These are phyloP conservation scores for Rubia peregrina DNA, from an alignment of 305 asterid species.

Conservation along the genomic window DNA sequence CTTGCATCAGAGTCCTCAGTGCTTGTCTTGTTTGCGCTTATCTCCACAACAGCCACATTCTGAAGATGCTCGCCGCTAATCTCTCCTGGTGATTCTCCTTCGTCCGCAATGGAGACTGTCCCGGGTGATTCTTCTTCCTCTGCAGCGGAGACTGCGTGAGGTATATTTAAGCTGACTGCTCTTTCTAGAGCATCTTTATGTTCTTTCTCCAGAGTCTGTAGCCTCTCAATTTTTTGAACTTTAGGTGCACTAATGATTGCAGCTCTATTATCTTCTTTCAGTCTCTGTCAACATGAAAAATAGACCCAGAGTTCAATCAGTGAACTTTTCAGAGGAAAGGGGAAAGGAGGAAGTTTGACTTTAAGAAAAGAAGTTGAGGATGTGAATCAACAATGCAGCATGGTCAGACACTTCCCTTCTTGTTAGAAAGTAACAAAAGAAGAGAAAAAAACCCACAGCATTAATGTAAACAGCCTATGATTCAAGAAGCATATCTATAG, in stretches of 20 bases:
- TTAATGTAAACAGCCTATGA: neutral
- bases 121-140: slow-evolving; percentile 32
- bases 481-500: too few relatives aligned
- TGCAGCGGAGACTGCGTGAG: slow-evolving; percentile 49
- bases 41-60: slow-evolving; percentile 14
- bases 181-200: slow-evolving; percentile 89
- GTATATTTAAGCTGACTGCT: slow-evolving; percentile 81
- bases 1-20: slow-evolving; percentile 26
- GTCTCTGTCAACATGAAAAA: slow-evolving; percentile 30
- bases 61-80: slow-evolving; percentile 23
- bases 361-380: neutral
- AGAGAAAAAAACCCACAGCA: neutral
- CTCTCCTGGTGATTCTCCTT: slow-evolving; percentile 30
- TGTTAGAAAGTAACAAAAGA: too few relatives aligned
- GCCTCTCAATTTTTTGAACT: slow-evolving; percentile 53
- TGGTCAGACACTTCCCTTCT: too few relatives aligned
- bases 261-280: slow-evolving; percentile 39
- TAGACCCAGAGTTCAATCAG: neutral
- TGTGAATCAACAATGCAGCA: too few relatives aligned
- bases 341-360: neutral
- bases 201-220: slow-evolving; percentile 64
- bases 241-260: slow-evolving; percentile 53
- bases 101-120: slow-evolving; percentile 35
- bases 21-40: slow-evolving; percentile 19
- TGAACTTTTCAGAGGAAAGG: neutral